Evolutionary conservation across 768 basidiomycete species (phyloP), one percentile per base, ranked within the genome.

Genomic region (Floccularia luteovirens): DNA sequence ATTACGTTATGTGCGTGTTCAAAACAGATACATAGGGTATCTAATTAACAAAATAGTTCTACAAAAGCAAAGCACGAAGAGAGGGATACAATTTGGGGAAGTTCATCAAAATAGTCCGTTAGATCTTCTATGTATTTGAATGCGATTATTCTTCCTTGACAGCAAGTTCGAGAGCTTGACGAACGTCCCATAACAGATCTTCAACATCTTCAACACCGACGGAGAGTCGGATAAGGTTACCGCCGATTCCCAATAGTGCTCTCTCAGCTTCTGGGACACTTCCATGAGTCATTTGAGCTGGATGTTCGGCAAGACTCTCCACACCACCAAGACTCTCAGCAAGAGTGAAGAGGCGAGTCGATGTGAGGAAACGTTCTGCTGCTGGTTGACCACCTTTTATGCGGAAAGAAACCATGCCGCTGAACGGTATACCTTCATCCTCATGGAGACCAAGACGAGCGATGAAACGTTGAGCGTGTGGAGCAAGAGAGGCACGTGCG

Each of bases 301-400:
- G 93, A 32, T 86, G 70, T 58, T 97, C 92, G 0, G 87, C 86
- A 24, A 97, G 62, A 57, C 80, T 84, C 71, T 98, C 94, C 4
- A 96, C 89, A 0, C 92, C 94, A 1, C 94, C 94, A 3, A 97
- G 62, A 19, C 77, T 81, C 71, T 93, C 92, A 0, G 92, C 93
- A 10, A 97, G 68, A 19, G 80, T 72, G 53, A 92, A 91, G 24
- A 93, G 54, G 20, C 74, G 59, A 3, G 79, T 69, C 0, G 73
- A 57, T 0, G 74, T 75, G 41, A 93, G 56, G 64, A 96, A 92
- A 43, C 51, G 64, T 37, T 82, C 72, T 2, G 87, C 82, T 46
- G 74, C 69, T 33, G 44, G 52, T 21, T 62, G 56, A 1, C 77
- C 72, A 1, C 77, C 86, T 64, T 33, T 77, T 62, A 68, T 79